Base-by-base conservation (phyloP, 495 filamentous ascomycete species). In the Chaetomium fimeti region DNA sequence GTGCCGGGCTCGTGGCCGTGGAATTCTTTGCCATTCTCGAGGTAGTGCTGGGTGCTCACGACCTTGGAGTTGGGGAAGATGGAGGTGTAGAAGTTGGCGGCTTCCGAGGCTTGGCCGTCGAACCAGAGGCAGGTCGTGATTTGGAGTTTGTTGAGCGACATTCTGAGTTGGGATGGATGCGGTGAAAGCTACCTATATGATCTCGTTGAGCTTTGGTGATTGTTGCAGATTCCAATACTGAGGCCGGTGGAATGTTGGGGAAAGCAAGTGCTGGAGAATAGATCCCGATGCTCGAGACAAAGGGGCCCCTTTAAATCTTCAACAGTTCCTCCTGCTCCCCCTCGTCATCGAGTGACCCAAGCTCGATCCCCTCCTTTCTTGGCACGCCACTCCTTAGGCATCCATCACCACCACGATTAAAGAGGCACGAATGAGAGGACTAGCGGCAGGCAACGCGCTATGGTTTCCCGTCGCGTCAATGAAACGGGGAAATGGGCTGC, bases 51-150 rank as follows among this genome's bases (percentile, higher is more conserved):
- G 57, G 61, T 43, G 58, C 59, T 64, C 0, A 47, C 45, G 62
- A 72, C 64, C 16, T 69, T 60, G 25, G 67, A 69, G 61, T 72
- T 68, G 42, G 66, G 55, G 63, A 79, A 78, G 67, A 77, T 63
- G 52, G 75, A 73, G 38, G 66, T 68, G 71, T 76, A 78, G 63
- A 68, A 70, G n/a, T 70, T 66, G 62, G 75, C 75, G 16, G 76
- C 77, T 48, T 74, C 74, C 43, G 72, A 67, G 45, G 76, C 76
- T n/a, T 75, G 62, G 61, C 68, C 68, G 68, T 78, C 66, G 67
- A 76, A 77, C 77, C 77, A 78, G 61, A 79, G 74, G 62, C 71
- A 77, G 24, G 72, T 73, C 43, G 69, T 72, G 45, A 72, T 18
- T 16, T 60, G 66, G 43, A 69, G 64, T 11, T 57, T 57, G 61